Conservation (phyloP, 441 rosid genomes). For the Isatis lusitanica region DNA sequence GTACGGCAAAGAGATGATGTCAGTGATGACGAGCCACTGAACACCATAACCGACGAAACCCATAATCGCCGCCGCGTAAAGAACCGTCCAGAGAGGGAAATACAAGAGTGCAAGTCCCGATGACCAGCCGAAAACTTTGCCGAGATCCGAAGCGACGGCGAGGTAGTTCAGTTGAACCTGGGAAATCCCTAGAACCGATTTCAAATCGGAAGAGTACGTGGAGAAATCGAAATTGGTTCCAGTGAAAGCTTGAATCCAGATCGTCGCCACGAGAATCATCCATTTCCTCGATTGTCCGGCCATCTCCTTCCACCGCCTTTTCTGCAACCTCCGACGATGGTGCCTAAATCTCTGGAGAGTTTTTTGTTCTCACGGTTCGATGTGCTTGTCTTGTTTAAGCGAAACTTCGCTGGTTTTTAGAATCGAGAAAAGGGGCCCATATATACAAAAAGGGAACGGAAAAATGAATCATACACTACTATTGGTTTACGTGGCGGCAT, state of each 20-base stretch:
- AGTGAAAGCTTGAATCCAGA: slow-evolving; percentile 86
- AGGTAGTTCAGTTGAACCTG: slow-evolving; percentile 77
- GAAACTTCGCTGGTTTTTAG: slow-evolving; percentile 13
- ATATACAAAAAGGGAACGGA: neutral
- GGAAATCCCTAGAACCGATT: slow-evolving; percentile 74
- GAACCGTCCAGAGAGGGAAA: slow-evolving; percentile 69
- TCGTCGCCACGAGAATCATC: slow-evolving; percentile 69
- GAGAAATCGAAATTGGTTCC: slow-evolving; percentile 95
- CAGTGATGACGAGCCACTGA: slow-evolving; percentile 73
- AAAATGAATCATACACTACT: neutral
- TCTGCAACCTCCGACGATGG: neutral
- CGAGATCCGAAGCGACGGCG: slow-evolving; percentile 83
- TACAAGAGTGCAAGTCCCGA: slow-evolving; percentile 61
- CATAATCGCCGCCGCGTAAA: slow-evolving; percentile 61
- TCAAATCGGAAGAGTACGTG: slow-evolving; percentile 67
- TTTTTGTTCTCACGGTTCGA: neutral
- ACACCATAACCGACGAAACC: slow-evolving; percentile 73
- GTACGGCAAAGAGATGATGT: slow-evolving; percentile 57
- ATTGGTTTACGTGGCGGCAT: slow-evolving; percentile 12
- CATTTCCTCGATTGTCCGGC: slow-evolving; percentile 69
- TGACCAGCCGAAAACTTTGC: slow-evolving; percentile 87
- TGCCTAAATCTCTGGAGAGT: slow-evolving; percentile 15
- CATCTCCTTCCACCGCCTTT: slow-evolving; percentile 37
- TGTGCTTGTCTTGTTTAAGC: neutral
- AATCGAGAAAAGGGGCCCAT: neutral